Evolutionary conservation across 1,284 basidiomycete species (phyloP).

Genomic region (Cryptococcus wingfieldii): DNA sequence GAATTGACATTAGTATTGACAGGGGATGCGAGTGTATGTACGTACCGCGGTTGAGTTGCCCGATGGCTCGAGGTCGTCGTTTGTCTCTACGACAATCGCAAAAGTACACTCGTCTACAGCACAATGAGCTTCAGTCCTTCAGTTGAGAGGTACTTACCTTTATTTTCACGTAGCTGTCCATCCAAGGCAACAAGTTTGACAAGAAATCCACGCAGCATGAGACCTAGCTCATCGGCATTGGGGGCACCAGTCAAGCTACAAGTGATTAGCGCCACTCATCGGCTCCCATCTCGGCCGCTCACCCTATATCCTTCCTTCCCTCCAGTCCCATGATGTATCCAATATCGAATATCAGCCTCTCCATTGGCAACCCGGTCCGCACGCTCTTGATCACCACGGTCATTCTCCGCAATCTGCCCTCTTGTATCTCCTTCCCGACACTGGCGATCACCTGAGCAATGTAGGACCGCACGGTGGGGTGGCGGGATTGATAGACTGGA

Average conservation of each 20-base stretch:
- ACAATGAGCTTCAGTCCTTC: not conserved
- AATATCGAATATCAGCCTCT: constrained; percentile 61
- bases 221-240: constrained; percentile 55
- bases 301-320: constrained; percentile 54
- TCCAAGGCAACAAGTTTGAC: constrained; percentile 79
- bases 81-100: constrained; percentile 73
- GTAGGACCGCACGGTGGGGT: constrained; percentile 81
- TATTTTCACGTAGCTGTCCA: constrained; percentile 64
- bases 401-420: constrained; percentile 26
- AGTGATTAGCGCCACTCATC: constrained; percentile 2
- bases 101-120: constrained; percentile 70
- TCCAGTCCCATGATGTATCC: constrained; percentile 61
- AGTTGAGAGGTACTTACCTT: constrained; percentile 36
- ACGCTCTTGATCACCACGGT: constrained; percentile 69
- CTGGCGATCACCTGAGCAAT: constrained; percentile 74
- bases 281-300: constrained; percentile 14
- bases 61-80: constrained; percentile 62
- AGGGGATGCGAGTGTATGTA: not conserved
- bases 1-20: constrained; percentile 21
- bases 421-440: constrained; percentile 64
- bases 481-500: constrained; percentile 84
- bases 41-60: constrained; percentile 46
- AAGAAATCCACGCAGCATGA: constrained; percentile 78
- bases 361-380: constrained; percentile 55
- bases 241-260: constrained; percentile 25